Evolutionary conservation across 75 land plant genomes (phyloP).

Genomic region (Pinus taeda): DNA sequence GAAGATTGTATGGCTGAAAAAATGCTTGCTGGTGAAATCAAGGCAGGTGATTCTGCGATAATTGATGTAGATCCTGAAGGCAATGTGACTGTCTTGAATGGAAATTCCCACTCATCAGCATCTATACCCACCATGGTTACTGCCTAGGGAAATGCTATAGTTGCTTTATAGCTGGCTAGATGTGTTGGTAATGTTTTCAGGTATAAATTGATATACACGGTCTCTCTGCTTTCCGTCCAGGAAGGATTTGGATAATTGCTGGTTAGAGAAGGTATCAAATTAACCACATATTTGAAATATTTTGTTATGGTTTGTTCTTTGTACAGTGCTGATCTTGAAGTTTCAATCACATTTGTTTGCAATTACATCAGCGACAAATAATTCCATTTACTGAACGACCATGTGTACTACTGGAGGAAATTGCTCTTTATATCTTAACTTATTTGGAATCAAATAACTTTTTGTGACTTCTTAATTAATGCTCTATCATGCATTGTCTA

Average conservation of each 20-base stretch:
- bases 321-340: too few species aligned
- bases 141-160: constrained; percentile 9
- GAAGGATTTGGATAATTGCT: not conserved
- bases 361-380: too few species aligned
- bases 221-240: not conserved
- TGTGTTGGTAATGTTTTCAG: not conserved
- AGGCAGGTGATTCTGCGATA: constrained; percentile 47
- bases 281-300: not conserved
- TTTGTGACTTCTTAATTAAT: too few species aligned
- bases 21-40: constrained; percentile 43
- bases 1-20: constrained; percentile 41
- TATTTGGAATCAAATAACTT: too few species aligned
- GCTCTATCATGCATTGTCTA: too few species aligned
- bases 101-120: constrained; percentile 16
- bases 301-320: not conserved
- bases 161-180: not conserved
- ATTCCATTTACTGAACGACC: too few species aligned
- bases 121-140: constrained; percentile 6
- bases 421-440: too few species aligned
- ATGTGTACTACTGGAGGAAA: too few species aligned
- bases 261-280: not conserved
- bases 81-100: constrained; percentile 34
- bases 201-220: not conserved
- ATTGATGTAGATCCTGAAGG: constrained; percentile 41
- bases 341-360: too few species aligned